Evolutionary conservation across 495 filamentous ascomycete genomes (phyloP).

Genomic region (Aspergillus sclerotiicarbonarius): DNA sequence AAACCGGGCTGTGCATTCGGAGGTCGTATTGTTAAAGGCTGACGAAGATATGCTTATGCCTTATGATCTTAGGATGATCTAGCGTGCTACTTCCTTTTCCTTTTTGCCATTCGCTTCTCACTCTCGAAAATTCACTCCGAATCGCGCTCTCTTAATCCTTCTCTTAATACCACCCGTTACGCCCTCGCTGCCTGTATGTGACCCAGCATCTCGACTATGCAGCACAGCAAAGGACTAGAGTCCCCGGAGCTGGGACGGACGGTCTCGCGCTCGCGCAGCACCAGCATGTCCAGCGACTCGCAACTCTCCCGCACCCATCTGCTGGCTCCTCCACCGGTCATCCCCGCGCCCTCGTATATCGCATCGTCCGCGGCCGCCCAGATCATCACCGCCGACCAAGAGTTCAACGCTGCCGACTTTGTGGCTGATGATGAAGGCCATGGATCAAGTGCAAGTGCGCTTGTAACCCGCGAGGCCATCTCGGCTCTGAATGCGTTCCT

Average conservation of each 20-base stretch:
- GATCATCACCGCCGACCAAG: constrained; percentile 85
- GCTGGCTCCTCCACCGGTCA: constrained; percentile 67
- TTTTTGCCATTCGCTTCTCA: not conserved
- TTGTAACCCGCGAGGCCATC: constrained; percentile 73
- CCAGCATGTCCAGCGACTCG: constrained; percentile 46
- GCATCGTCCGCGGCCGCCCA: constrained; percentile 85
- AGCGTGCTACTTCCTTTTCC: not conserved
- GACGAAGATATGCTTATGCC: constrained; percentile 8
- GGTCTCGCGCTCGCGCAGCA: constrained; percentile 42
- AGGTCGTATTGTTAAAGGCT: constrained; percentile 8
- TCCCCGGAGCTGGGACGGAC: constrained; percentile 31
- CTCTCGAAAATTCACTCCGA: not conserved
- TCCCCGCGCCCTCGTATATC: constrained; percentile 84
- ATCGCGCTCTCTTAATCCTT: not conserved
- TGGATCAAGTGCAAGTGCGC: constrained; percentile 54
- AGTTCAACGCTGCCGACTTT: constrained; percentile 64
- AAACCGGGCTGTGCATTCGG: constrained; percentile 10
- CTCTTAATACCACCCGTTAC: not conserved
- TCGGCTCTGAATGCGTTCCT: constrained; percentile 87
- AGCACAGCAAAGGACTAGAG: constrained; percentile 36
- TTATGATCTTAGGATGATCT: constrained; percentile 11
- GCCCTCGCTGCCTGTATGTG: constrained; percentile 6
- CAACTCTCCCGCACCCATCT: constrained; percentile 38
- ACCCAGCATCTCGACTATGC: constrained; percentile 23
- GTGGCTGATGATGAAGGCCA: constrained; percentile 62